Evolutionary conservation across 2,329 filamentous ascomycete genomes (phyloP), one percentile per base, ranked within the genome.

Genomic region (Pezicula radicicola): DNA sequence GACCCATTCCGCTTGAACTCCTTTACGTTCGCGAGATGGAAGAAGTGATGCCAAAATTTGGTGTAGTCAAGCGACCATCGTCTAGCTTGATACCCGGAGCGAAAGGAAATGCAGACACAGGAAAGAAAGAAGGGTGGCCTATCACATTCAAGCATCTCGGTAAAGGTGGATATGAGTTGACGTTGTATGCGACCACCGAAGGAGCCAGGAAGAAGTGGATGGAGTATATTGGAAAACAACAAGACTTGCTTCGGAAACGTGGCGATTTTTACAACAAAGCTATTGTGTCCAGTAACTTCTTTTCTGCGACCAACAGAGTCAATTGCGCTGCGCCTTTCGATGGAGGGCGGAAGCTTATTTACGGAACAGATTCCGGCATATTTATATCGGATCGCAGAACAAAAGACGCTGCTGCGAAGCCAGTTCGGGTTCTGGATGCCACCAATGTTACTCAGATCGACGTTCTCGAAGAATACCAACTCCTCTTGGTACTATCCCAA

Each of bases 11-110:
- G 13, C 75, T 99, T 30, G 94, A 99, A 68, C 78, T 99, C 6
- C 79, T 99, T 15, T 86, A 94, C 21, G 97, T 99, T 60, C 87
- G 88, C 49, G 93, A 97, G 67, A 97, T 99, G 93, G 93, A 97
- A 49, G 91, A 97, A 67, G 86, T 97, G 28, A 89, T 96, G 40
- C 92, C 92, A 3, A 85, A 83, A 57, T 72, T 86, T 46, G 91
- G 91, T 21, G 78, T 91, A 43, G 77, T 91, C 33, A 97, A 96
- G 73, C 81, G 94, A 48, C 87, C 92, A 13, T 95, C 93, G 1
- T 94, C 91, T 3, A 93, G 91, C 68, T 76, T 97, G 63, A 83
- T 95, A 42, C 78, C 82, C 21, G 78, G 79, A 16, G 75, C 79
- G 18, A 84, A 83, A 57, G 72, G 55, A 25, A 78, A 39, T 70